Percentiles rank a stretch among this genome's conserved stretches.
These are phyloP conservation scores for Euclidium syriacum DNA, from an alignment of 345 rosid genomes.

Conservation along the genomic window DNA sequence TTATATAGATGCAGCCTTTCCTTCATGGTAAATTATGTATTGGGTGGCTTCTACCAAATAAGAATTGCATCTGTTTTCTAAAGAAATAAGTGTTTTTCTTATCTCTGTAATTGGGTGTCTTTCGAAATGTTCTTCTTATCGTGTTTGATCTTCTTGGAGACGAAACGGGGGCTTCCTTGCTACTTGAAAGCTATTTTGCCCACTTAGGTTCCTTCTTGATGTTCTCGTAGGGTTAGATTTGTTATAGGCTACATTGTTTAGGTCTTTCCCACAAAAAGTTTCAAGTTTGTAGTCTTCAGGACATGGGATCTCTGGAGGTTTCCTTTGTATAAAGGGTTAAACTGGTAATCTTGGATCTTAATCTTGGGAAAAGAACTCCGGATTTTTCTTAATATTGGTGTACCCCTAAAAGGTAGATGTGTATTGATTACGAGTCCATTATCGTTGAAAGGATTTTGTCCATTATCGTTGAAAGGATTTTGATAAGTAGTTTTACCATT, in stretches of 20 bases:
- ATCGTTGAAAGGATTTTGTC: background rate
- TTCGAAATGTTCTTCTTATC: background rate
- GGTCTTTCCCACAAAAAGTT: background rate
- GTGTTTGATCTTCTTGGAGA: background rate
- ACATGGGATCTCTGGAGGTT: background rate
- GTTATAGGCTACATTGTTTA: background rate
- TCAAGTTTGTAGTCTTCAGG: background rate
- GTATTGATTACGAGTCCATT: background rate
- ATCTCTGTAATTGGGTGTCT: background rate
- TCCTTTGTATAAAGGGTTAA: background rate
- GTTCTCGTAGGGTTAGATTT: background rate
- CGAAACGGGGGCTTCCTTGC: background rate
- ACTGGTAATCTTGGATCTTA: background rate
- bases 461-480: background rate
- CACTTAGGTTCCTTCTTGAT: background rate
- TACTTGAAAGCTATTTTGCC: background rate
- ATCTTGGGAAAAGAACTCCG: background rate
- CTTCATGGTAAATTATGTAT: background rate
- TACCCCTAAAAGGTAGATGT: background rate
- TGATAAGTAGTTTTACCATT: background rate
- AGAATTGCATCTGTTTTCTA: background rate
- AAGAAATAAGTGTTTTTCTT: background rate
- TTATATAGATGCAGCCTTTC: background rate
- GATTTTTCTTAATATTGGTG: background rate
- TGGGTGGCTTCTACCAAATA: background rate